A percentile compares a stretch with the other conserved stretches of the same genome.
Conservation (phyloP, 768 basidiomycete genomes). For the Tricholomella constricta region DNA sequence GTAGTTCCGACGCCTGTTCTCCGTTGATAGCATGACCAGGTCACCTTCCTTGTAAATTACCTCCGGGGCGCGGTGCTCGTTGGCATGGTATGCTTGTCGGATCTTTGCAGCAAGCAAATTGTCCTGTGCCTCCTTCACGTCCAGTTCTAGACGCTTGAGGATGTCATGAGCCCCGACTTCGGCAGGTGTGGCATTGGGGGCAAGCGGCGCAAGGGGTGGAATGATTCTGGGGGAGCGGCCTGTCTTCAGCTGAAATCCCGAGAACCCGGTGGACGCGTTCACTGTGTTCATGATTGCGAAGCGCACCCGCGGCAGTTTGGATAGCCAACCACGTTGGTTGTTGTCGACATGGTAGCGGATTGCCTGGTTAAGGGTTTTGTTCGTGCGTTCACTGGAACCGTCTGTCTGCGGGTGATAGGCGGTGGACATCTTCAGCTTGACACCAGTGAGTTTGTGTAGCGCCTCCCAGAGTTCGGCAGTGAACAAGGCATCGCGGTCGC, state of each 20-base stretch:
- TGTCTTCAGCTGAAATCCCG: constrained; percentile 31
- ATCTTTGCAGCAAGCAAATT: constrained; percentile 28
- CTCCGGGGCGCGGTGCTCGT: constrained; percentile 21
- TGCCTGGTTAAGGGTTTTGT: constrained; percentile 37
- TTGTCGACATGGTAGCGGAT: too few relatives aligned
- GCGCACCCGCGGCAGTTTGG: constrained; percentile 23
- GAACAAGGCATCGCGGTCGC: constrained; percentile 32
- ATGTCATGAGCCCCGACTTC: not conserved
- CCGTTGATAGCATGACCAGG: constrained; percentile 39
- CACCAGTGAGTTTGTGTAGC: too few relatives aligned
- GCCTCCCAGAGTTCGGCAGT: constrained; percentile 33
- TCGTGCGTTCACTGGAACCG: constrained; percentile 34
- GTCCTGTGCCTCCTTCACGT: constrained; percentile 34
- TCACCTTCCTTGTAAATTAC: too few relatives aligned
- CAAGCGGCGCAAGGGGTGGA: constrained; percentile 19
- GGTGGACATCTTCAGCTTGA: constrained; percentile 33
- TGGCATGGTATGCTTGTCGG: constrained; percentile 30
- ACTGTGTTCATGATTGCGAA: constrained; percentile 38
- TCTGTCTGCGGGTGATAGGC: too few relatives aligned
- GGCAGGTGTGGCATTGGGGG: not conserved
- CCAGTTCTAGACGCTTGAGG: not conserved
- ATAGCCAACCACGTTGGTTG: constrained; percentile 35
- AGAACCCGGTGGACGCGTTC: constrained; percentile 33
- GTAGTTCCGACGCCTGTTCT: constrained; percentile 31
- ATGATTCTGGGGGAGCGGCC: constrained; percentile 26